Evolutionary conservation across 345 rosid species (phyloP), one percentile per base, ranked within the genome.

Genomic region (Raphanus raphanistrum): DNA sequence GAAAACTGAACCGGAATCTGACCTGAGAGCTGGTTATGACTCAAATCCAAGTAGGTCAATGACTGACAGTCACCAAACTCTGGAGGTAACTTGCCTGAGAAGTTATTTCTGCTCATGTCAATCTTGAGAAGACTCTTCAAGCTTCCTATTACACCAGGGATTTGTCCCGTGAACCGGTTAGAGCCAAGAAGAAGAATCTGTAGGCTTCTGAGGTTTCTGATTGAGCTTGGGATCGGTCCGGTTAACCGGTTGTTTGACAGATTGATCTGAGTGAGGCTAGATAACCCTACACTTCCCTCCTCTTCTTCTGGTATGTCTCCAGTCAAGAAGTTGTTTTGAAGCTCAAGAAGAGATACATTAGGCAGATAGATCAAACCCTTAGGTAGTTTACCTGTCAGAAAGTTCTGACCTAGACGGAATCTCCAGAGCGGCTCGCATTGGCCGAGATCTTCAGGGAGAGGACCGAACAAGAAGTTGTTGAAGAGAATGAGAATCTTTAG

Each of bases 391-490:
- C 95, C 90, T 10, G 87, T 92, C 76, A 94, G 80, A 75, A 89
- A 90, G 76, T 94, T 94, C 79, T 90, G 87, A 9, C 92, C 94
- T 54, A 94, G 68, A 70, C 98, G 90, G 32, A 90, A 85, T 77
- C 91, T 88, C 25, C 76, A 82, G 0, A 94, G 83, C 32, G 92
- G 85, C 38, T 71, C 83, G 35, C 98, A 94, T 52, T 76, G 82
- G 28, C 95, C 94, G 61, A 94, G 83, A 41, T 88, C 87, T 58
- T 84, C 86, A 1, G 98, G 93, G 45, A 94, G 83, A 54, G 93
- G 85, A 63, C 97, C 98, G 6, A 94, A 87, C 74, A 94, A 86
- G 80, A 89, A 92, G 84, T 94, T 94, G 76, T 87, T 89, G 81
- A 94, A 79, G 68, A 92, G 82, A 68, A 94, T 94, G 38, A 92